These are phyloP conservation scores for Cryptococcus floricola DNA, from an alignment of 1,284 basidiomycete genomes.

Conservation along the genomic window DNA sequence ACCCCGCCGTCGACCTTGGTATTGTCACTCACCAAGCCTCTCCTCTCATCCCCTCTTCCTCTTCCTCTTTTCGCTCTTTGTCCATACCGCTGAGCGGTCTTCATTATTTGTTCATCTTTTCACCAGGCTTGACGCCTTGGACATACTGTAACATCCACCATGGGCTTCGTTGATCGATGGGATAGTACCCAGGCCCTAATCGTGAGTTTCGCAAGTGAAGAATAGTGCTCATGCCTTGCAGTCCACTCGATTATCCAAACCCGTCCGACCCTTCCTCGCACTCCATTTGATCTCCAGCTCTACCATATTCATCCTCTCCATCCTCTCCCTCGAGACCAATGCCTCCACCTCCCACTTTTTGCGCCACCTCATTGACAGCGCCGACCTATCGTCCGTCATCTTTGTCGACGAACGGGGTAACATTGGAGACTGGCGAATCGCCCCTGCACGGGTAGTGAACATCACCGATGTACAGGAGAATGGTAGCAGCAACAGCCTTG, in stretches of 20 bases:
- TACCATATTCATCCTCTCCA: conserved; percentile 5
- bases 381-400: conserved; percentile 10
- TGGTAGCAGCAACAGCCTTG: background rate
- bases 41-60: conserved; percentile 1
- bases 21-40: conserved; percentile 2
- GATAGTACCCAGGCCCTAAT: too few species aligned
- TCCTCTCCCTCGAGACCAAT: conserved; percentile 5
- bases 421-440: conserved; percentile 7
- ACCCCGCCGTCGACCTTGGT: background rate
- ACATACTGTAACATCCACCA: too few species aligned
- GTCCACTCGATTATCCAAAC: too few species aligned
- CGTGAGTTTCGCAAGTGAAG: too few species aligned
- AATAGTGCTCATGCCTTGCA: too few species aligned
- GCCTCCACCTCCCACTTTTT: conserved; percentile 11
- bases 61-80: too few species aligned
- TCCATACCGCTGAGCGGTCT: too few species aligned
- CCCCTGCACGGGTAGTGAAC: conserved; percentile 2
- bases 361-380: conserved; percentile 12
- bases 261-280: too few species aligned
- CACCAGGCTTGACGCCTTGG: too few species aligned
- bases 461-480: conserved; percentile 1
- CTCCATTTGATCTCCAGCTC: conserved; percentile 5
- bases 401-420: conserved; percentile 7
- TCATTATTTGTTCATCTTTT: too few species aligned
- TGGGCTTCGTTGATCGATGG: too few species aligned